Evolutionary conservation across 139 green algal genomes (phyloP).

Genomic region (Closterium sp.): DNA sequence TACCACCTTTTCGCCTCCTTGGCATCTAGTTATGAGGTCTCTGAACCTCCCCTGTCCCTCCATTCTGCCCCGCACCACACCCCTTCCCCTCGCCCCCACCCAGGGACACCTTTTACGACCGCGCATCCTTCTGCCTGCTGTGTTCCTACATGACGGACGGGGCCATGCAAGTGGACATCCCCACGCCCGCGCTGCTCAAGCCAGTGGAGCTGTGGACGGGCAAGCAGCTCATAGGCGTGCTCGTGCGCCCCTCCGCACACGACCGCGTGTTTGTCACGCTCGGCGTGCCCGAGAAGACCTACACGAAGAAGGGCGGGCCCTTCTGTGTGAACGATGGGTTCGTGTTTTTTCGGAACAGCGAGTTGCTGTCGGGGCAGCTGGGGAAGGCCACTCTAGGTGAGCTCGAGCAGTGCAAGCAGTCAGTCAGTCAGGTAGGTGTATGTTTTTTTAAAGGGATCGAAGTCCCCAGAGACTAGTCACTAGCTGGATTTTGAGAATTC

Average conservation of each 20-base stretch:
- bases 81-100: no score
- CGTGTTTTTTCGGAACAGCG: constrained; percentile 86
- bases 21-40: no score
- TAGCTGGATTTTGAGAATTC: no score
- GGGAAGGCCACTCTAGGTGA: constrained; percentile 87
- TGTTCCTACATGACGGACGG: constrained; percentile 74
- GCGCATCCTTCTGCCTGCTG: constrained; percentile 71
- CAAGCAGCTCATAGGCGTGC: constrained; percentile 91
- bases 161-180: constrained; percentile 66
- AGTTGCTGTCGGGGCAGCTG: constrained; percentile 73
- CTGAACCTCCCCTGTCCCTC: no score
- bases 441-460: no score
- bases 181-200: constrained; percentile 56
- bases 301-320: constrained; percentile 72
- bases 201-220: constrained; percentile 95
- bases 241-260: constrained; percentile 63
- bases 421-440: no score
- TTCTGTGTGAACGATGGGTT: constrained; percentile 88
- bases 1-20: no score
- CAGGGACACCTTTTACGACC: constrained; percentile 57
- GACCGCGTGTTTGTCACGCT: constrained; percentile 80
- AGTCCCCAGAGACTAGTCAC: no score
- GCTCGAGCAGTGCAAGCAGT: constrained; percentile 65
- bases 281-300: constrained; percentile 84
- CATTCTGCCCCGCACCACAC: no score